Evolutionary conservation across 148 eudicot species (phyloP).

Genomic region (Bassia scoparia): DNA sequence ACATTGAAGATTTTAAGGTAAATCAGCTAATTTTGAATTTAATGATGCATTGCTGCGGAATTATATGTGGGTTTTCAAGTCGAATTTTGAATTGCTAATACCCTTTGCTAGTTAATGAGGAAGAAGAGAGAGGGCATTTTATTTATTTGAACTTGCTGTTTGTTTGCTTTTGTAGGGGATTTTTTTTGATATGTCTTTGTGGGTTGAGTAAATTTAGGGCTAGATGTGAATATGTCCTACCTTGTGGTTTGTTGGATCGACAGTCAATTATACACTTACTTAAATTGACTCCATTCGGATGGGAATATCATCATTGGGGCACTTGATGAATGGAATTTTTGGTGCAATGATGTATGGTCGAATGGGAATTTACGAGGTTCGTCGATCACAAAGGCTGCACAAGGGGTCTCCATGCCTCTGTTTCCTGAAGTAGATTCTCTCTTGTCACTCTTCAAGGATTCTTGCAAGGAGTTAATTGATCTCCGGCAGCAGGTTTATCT

Average conservation of each 20-base stretch:
- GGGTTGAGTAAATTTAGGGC: too few species aligned
- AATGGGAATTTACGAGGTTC: constrained; percentile 50
- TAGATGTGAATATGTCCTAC: too few species aligned
- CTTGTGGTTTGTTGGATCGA: too few species aligned
- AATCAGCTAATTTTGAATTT: neutral
- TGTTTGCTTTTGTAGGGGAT: too few species aligned
- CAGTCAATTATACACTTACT: too few species aligned
- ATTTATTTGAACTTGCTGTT: too few species aligned
- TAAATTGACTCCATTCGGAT: too few species aligned
- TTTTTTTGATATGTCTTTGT: too few species aligned
- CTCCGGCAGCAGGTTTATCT: constrained; percentile 66
- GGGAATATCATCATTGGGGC: too few species aligned
- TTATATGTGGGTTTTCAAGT: neutral
- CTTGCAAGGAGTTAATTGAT: constrained; percentile 77
- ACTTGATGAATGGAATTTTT: constrained; percentile 47
- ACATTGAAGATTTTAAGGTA: constrained; percentile 95
- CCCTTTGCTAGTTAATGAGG: constrained; percentile 5
- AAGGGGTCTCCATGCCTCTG: constrained; percentile 63
- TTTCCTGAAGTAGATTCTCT: constrained; percentile 95
- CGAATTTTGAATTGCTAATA: neutral
- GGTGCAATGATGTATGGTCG: constrained; percentile 45
- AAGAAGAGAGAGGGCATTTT: neutral
- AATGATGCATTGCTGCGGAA: neutral
- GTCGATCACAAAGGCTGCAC: constrained; percentile 42
- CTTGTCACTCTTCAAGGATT: constrained; percentile 73